Conservation (phyloP, 495 filamentous ascomycete genomes). For the Haplographium delicatum region DNA sequence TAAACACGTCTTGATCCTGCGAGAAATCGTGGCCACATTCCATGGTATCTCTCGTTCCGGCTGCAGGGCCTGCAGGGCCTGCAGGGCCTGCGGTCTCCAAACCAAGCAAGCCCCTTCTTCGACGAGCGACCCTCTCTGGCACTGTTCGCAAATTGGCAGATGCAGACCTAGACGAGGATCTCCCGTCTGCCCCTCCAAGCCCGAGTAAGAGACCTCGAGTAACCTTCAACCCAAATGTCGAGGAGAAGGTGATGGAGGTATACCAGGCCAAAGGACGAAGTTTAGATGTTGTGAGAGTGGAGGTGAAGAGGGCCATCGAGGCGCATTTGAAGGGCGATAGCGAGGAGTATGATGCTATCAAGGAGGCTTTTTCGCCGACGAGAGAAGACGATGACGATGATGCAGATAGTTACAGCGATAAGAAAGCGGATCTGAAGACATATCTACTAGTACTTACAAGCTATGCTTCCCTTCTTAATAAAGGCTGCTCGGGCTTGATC, state of each 20-base stretch:
- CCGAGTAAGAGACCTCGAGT: constrained; percentile 56
- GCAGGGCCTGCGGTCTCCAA: constrained; percentile 7
- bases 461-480: constrained; percentile 63
- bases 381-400: constrained; percentile 35
- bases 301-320: constrained; percentile 70
- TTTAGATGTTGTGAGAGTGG: constrained; percentile 55
- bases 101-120: constrained; percentile 23
- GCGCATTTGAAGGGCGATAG: constrained; percentile 60
- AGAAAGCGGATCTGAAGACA: constrained; percentile 53
- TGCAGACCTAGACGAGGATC: constrained; percentile 37
- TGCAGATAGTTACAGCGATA: constrained; percentile 32
- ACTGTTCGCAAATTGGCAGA: constrained; percentile 30
- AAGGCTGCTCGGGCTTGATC: constrained; percentile 69
- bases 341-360: constrained; percentile 66
- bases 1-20: not conserved
- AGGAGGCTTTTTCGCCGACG: constrained; percentile 56
- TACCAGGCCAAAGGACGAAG: constrained; percentile 24
- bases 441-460: constrained; percentile 77
- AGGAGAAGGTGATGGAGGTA: constrained; percentile 53
- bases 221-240: constrained; percentile 68
- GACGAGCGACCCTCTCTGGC: constrained; percentile 19
- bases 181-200: constrained; percentile 44
- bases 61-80: constrained; percentile 1
- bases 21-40: constrained; percentile 1
- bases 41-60: constrained; percentile 24